These are phyloP conservation scores for Penicillium sp. DNA, from an alignment of 2,329 filamentous ascomycete genomes.

Conservation along the genomic window DNA sequence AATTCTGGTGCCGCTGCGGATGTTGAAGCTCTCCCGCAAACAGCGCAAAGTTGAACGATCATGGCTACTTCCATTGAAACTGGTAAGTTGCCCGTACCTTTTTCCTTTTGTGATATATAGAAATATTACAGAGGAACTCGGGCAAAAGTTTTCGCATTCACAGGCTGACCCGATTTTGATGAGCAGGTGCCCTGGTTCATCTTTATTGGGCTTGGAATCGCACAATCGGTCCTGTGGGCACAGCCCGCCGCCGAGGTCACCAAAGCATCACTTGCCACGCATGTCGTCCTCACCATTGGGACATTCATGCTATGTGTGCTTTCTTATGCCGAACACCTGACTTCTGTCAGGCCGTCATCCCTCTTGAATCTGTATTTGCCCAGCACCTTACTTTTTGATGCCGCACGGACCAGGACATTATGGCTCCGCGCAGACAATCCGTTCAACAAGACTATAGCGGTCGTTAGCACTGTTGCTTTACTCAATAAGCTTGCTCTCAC, in stretches of 20 bases:
- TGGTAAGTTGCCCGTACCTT: constrained; percentile 25
- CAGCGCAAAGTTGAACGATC: constrained; percentile 32
- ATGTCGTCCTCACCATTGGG: constrained; percentile 26
- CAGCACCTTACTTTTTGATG: constrained; percentile 42
- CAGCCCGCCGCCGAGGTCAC: constrained; percentile 27
- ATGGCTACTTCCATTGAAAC: constrained; percentile 27
- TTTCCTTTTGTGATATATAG: too few species aligned
- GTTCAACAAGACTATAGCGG: constrained; percentile 35
- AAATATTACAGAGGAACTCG: too few species aligned
- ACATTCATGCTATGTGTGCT: constrained; percentile 32
- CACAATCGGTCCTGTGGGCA: constrained; percentile 35
- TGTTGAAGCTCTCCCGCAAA: constrained; percentile 32
- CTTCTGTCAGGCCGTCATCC: constrained; percentile 42
- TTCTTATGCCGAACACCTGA: constrained; percentile 45
- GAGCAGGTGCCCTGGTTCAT: constrained; percentile 26
- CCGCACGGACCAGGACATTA: constrained; percentile 41
- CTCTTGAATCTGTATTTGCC: constrained; percentile 45
- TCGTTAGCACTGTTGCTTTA: constrained; percentile 38
- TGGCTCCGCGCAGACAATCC: constrained; percentile 31
- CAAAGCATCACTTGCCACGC: constrained; percentile 30
- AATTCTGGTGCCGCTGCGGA: constrained; percentile 29
- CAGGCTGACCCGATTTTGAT: constrained; percentile 2
- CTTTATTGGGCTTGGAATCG: constrained; percentile 33
- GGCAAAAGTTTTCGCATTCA: too few species aligned
- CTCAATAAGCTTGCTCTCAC: constrained; percentile 41